These are phyloP conservation scores for Kodamaea lidongshanica DNA, from an alignment of 805 yeast genomes.

Conservation along the genomic window DNA sequence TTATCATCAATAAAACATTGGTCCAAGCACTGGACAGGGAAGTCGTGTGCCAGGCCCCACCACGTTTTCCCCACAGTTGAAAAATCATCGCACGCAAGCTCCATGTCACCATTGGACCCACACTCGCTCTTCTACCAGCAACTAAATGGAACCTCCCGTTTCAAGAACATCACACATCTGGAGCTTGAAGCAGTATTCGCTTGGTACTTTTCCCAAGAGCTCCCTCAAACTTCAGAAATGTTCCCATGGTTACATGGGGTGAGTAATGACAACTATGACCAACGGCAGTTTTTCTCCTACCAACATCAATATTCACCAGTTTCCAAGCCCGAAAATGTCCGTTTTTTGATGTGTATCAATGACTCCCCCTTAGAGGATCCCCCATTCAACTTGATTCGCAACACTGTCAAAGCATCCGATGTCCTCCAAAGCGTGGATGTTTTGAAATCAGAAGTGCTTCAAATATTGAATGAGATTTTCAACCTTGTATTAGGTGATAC, in stretches of 20 bases:
- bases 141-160: background rate
- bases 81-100: background rate
- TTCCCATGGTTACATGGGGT: slow-evolving; percentile 93
- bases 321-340: slow-evolving; percentile 22
- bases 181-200: slow-evolving; percentile 19
- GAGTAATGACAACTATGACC: slow-evolving; percentile 50
- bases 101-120: slow-evolving; percentile 7
- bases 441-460: slow-evolving; percentile 29
- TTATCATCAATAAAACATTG: too few species aligned
- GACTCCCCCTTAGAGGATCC: slow-evolving; percentile 1
- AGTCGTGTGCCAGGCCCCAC: too few species aligned
- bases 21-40: too few species aligned
- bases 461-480: slow-evolving; percentile 17
- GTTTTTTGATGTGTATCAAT: slow-evolving; percentile 36
- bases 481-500: slow-evolving; percentile 12
- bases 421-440: slow-evolving; percentile 45
- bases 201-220: slow-evolving; percentile 34
- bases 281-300: slow-evolving; percentile 39
- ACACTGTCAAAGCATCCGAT: slow-evolving; percentile 50
- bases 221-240: slow-evolving; percentile 60
- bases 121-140: slow-evolving; percentile 5
- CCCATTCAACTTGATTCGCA: slow-evolving; percentile 30
- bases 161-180: slow-evolving; percentile 4
- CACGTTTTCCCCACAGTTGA: background rate
- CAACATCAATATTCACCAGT: slow-evolving; percentile 16